A percentile compares a stretch with the other conserved stretches of the same genome.
Conservation (phyloP, 2,329 filamentous ascomycete species). For the Eurotiales sp. region DNA sequence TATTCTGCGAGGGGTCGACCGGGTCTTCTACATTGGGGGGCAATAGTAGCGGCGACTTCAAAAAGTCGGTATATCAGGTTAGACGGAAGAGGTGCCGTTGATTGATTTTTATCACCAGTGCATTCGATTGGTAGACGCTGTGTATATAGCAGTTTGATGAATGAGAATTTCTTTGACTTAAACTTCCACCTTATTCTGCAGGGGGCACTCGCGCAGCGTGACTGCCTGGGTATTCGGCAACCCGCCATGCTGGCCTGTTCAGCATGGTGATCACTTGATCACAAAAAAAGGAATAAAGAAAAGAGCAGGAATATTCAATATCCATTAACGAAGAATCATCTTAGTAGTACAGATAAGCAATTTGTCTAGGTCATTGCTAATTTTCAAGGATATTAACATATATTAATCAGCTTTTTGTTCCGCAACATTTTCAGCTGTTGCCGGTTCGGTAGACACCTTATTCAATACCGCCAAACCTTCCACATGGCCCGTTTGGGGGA, state of each 20-base stretch:
- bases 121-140: slow-evolving; percentile 9
- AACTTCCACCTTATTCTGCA: too few species aligned
- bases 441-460: slow-evolving; percentile 20
- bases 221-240: too few species aligned
- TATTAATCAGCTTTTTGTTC: background rate
- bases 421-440: background rate
- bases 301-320: slow-evolving; percentile 3
- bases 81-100: slow-evolving; percentile 4
- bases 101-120: background rate
- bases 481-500: slow-evolving; percentile 76
- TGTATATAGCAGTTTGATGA: slow-evolving; percentile 13
- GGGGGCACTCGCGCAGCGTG: too few species aligned
- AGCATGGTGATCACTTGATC: background rate
- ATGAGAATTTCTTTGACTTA: background rate
- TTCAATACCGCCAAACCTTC: slow-evolving; percentile 61
- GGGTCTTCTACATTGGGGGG: background rate
- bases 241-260: too few species aligned
- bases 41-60: background rate
- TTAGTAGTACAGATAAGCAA: background rate
- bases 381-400: background rate
- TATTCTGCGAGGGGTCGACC: too few species aligned
- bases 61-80: slow-evolving; percentile 7
- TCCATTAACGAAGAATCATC: background rate
- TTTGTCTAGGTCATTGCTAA: background rate
- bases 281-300: background rate